Conservation (phyloP, 371 early-diverging fungal genomes). For the Mucor racemosus region DNA sequence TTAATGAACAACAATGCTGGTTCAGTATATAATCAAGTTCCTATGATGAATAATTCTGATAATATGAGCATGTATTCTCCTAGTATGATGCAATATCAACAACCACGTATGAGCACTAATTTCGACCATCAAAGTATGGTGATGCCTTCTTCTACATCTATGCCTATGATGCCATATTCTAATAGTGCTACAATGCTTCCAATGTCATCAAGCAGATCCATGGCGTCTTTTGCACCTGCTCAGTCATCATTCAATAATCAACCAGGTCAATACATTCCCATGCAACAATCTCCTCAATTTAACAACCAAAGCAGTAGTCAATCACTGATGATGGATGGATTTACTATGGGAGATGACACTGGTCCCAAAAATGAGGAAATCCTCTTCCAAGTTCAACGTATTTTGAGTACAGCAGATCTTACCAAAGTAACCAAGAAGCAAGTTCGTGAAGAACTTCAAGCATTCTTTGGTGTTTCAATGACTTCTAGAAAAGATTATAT, state of each 20-base stretch:
- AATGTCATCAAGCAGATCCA: slow-evolving; percentile 25
- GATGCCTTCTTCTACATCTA: slow-evolving; percentile 39
- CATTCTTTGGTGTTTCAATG: slow-evolving; percentile 52
- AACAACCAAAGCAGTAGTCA: slow-evolving; percentile 31
- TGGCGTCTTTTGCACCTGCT: slow-evolving; percentile 24
- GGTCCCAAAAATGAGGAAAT: slow-evolving; percentile 78
- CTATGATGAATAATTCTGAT: slow-evolving; percentile 20
- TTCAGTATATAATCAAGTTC: slow-evolving; percentile 10
- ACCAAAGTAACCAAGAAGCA: slow-evolving; percentile 87
- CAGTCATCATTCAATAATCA: slow-evolving; percentile 20
- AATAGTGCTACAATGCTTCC: slow-evolving; percentile 30
- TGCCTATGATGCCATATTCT: slow-evolving; percentile 42
- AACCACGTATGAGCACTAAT: slow-evolving; percentile 26
- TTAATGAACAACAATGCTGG: neutral
- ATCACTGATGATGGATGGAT: slow-evolving; percentile 44
- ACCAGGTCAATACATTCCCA: slow-evolving; percentile 33
- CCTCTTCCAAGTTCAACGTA: slow-evolving; percentile 72
- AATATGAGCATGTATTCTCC: slow-evolving; percentile 32
- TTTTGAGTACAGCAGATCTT: slow-evolving; percentile 78
- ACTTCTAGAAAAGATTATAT: slow-evolving; percentile 59
- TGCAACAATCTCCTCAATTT: slow-evolving; percentile 31
- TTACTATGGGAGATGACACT: slow-evolving; percentile 22
- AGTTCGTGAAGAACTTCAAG: slow-evolving; percentile 52
- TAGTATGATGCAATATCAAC: neutral
- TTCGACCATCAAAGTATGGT: slow-evolving; percentile 35